Evolutionary conservation across 345 rosid genomes (phyloP), one percentile per base, ranked within the genome.

Genomic region (Carallia pectinifolia): DNA sequence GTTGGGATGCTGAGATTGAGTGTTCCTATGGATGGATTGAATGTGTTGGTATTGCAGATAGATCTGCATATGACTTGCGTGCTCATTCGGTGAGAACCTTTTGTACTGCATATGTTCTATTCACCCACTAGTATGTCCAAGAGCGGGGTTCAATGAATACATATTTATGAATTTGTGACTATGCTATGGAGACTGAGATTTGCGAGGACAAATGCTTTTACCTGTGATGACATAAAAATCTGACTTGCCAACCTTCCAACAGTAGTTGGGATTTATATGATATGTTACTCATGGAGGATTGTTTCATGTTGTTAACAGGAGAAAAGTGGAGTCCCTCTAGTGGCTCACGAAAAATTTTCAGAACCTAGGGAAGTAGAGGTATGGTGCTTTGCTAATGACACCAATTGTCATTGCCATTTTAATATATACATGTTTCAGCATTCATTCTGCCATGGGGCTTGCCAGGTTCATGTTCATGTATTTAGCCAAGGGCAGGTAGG

Each of bases 1-100:
- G 98, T 76, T 94, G 98, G 98, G 98, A 94, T 82, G 98, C 98
- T 47, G 98, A 94, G 83, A 94, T 94, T 48, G 98, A 94, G 76
- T 74, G 89, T 67, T 87, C 97, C 0, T 92, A 94, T 76, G 97
- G 98, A 33, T 95, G 99, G 99, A 85, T 92, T 27, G 97, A 95
- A 79, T 95, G 99, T 80, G 99, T 95, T 65, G 97, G 99, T 50
- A 90, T 92, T 77, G 99, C 99, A 67, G 99, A 95, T 79, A 87
- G 99, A 74, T 90, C 99, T 80, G 97, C 97, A 1, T 92, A 82
- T 67, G 99, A 95, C 84, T 63, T 95, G 62, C 76, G 53, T 59
- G 99, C 99, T 61, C 99, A 95, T 75, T 75, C 93, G 15, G 97
- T 94, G 82, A 70, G 81, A 67, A 70, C 7, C 29, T 30, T n/a